These are phyloP conservation scores for Kuraishia capsulata DNA, from an alignment of 805 yeast species.

Conservation along the genomic window DNA sequence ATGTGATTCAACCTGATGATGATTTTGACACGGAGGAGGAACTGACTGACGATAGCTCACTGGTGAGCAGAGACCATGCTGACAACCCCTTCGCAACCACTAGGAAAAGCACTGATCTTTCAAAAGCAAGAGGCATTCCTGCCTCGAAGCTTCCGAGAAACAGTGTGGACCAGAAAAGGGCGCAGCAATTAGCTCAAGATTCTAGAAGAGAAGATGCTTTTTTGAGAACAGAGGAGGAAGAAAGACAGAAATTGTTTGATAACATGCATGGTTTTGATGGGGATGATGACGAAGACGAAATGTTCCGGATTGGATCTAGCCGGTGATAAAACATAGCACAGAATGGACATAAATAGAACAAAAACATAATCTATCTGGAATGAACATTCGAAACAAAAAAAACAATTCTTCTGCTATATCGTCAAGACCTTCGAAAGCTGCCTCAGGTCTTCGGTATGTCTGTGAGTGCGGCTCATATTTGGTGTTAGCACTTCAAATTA, in stretches of 20 bases:
- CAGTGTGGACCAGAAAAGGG: neutral
- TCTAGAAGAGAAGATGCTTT: conserved; percentile 9
- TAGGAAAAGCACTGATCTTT: conserved; percentile 1
- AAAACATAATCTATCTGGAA: no score
- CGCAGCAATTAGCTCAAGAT: no score
- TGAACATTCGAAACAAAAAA: no score
- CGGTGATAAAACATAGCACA: neutral
- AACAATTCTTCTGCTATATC: no score
- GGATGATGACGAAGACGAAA: conserved; percentile 14
- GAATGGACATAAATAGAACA: no score
- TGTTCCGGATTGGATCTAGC: conserved; percentile 11
- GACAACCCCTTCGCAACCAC: conserved; percentile 7
- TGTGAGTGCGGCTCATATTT: no score
- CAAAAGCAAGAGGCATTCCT: neutral
- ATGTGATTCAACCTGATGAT: conserved; percentile 63
- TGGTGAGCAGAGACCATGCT: neutral
- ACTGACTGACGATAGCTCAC: conserved; percentile 18
- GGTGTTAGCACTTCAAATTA: no score
- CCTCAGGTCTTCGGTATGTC: no score
- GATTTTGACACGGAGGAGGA: conserved; percentile 19
- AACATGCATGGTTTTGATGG: conserved; percentile 29
- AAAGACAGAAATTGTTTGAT: conserved; percentile 30
- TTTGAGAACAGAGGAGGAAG: conserved; percentile 20
- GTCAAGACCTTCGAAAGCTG: no score
- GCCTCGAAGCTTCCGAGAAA: neutral